phyloP scores from a whole-genome alignment of 306 rosid genomes.

The Lablab purpureus region DNA sequence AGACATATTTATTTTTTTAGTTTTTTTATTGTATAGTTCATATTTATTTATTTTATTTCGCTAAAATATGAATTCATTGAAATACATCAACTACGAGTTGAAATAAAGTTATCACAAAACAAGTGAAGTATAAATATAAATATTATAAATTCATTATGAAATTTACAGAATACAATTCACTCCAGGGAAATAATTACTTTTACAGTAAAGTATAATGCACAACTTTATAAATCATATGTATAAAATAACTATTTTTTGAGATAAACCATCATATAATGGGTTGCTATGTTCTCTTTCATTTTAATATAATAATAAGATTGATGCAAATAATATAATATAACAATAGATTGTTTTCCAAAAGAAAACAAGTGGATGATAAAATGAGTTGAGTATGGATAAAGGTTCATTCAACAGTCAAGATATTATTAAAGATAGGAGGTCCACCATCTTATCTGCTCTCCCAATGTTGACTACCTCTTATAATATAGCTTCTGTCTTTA shows the following conservation, averaged over 20 bases:
- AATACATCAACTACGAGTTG: too few species aligned
- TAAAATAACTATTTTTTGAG: not conserved
- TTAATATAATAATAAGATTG: too few species aligned
- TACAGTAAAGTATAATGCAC: too few species aligned
- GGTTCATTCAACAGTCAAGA: not conserved
- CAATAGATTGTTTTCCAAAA: not conserved
- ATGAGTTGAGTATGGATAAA: not conserved
- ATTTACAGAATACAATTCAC: too few species aligned
- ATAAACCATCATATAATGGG: not conserved
- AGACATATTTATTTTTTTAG: too few species aligned
- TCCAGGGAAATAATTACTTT: too few species aligned
- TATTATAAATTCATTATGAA: too few species aligned
- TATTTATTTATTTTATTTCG: too few species aligned
- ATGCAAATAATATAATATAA: not conserved
- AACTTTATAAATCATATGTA: not conserved
- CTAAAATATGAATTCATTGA: too few species aligned
- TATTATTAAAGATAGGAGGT: not conserved
- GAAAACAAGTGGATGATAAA: not conserved
- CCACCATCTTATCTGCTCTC: not conserved
- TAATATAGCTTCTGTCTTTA: not conserved
- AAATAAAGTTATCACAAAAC: too few species aligned
- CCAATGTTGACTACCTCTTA: not conserved
- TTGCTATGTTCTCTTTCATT: not conserved
- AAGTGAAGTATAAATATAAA: too few species aligned
- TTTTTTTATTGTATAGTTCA: too few species aligned